phyloP scores from a whole-genome alignment of 2,329 filamentous ascomycete species.

The Sordariomycetes sp. region DNA sequence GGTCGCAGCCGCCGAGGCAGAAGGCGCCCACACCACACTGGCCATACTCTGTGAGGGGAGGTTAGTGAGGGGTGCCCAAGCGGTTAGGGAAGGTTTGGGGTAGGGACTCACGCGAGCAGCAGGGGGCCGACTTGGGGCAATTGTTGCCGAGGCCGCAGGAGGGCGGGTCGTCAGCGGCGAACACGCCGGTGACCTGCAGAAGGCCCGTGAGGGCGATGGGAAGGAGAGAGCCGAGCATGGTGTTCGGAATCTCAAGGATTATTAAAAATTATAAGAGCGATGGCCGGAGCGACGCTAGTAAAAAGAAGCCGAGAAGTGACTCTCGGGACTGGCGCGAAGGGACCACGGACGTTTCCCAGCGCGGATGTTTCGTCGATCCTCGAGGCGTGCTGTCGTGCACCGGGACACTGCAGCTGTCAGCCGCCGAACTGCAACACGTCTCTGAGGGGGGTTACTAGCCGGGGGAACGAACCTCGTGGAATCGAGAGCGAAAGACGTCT shows the following conservation, averaged over 20 bases:
- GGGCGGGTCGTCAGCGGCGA: constrained; percentile 10
- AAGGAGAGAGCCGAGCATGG: constrained; percentile 3
- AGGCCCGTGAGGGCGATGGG: constrained; percentile 2
- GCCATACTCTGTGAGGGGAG: constrained; percentile 59
- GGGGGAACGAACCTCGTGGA: not conserved
- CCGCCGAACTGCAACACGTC: not conserved
- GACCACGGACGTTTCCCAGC: not conserved
- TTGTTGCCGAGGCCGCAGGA: constrained; percentile 39
- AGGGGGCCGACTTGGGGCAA: constrained; percentile 64
- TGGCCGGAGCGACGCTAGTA: not conserved
- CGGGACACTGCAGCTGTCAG: not conserved
- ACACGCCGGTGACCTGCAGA: not conserved
- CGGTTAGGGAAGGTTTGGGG: not conserved
- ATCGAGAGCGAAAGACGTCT: not conserved
- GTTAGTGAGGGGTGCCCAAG: too few relatives aligned
- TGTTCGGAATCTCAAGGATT: not conserved
- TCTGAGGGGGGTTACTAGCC: not conserved
- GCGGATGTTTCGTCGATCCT: not conserved
- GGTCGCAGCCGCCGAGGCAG: constrained; percentile 93
- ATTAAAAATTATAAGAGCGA: not conserved
- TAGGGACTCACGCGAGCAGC: constrained; percentile 62
- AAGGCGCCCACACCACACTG: constrained; percentile 89
- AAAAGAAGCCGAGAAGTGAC: not conserved
- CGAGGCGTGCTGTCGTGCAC: not conserved
- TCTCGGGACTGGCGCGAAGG: not conserved